These are phyloP conservation scores for Wolfiporia cocos DNA, from an alignment of 1,284 basidiomycete genomes.

Conservation along the genomic window DNA sequence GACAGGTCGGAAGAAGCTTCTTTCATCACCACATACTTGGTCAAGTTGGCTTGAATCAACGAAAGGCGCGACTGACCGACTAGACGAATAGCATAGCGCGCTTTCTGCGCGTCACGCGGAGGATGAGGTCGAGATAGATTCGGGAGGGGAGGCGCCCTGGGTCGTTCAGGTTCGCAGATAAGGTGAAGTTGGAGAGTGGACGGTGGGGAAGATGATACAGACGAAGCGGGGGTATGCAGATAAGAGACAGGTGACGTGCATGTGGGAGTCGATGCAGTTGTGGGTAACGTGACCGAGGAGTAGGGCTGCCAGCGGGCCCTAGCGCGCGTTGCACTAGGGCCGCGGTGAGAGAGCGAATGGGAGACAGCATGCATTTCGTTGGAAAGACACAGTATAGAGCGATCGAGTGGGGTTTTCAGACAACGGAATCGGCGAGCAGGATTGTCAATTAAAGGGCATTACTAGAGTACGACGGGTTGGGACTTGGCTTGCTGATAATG, in stretches of 20 bases:
- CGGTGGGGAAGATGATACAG: constrained; percentile 43
- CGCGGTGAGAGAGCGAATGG: constrained; percentile 62
- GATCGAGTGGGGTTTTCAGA: constrained; percentile 19
- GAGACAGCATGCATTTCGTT: constrained; percentile 47
- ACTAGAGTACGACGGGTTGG: constrained; percentile 7
- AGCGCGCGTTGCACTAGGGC: constrained; percentile 56
- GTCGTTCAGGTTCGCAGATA: constrained; percentile 33
- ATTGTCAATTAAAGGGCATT: constrained; percentile 24
- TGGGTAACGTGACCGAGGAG: constrained; percentile 30
- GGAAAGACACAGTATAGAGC: constrained; percentile 11
- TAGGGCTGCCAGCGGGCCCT: constrained; percentile 76
- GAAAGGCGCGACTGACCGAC: constrained; percentile 50
- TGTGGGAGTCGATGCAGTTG: constrained; percentile 29
- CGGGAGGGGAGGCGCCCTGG: constrained; percentile 23
- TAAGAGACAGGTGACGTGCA: constrained; percentile 39
- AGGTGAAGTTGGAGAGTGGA: constrained; percentile 23
- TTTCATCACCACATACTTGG: no score
- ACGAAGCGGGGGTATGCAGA: constrained; percentile 56
- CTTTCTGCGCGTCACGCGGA: constrained; percentile 46
- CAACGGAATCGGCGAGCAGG: constrained; percentile 10
- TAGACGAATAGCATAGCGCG: constrained; percentile 56
- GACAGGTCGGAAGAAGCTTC: no score
- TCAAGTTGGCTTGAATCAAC: no score
- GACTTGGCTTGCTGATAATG: constrained; percentile 19
- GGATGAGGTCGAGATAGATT: constrained; percentile 29